Evolutionary conservation across 306 rosid genomes (phyloP), one percentile per base, ranked within the genome.

Genomic region (Trifolium subterraneum): DNA sequence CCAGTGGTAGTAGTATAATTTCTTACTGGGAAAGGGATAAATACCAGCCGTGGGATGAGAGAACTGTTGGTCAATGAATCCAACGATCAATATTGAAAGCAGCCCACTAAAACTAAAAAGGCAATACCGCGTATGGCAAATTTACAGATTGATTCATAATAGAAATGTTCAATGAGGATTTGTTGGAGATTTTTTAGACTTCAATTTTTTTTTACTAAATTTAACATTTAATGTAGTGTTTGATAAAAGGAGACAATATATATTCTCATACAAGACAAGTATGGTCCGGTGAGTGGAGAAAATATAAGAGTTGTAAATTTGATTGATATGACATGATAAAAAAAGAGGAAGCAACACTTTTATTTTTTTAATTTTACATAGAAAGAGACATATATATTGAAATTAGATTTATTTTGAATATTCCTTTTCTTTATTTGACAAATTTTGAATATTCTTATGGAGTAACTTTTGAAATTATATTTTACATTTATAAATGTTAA

Each of bases 1-100:
- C 2, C 0, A 4, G 6, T 29, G 33, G 7, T 29, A 29, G 33
- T 29, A 29, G 33, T 29, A 25, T 25, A 25, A 29, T 29, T 29
- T 29, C 6, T 29, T 29, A 29, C 4, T 29, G 1, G 33, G 4
- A 29, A 29, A 29, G 6, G 33, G 6, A 4, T 4, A 29, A 29
- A 29, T 29, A 29, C 7, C 33, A 29, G 33, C 33, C 33, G 56
- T 71, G 1, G 6, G 70, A 44, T 65, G 10, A 5, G 0, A 55
- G 6, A 23, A 1, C 0, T 9, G 2, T 1, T 4, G n/a, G 71
- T 73, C 76, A 67, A 73, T 20, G 11, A 68, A 67, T 74, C 75
- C 60, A 73, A 73, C 10, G 67, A 70, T 12, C 5, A 8, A 48
- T 44, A 48, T 50, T 29, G 6, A 48, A 65, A 3, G 59, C 64